Evolutionary conservation across 2,329 filamentous ascomycete genomes (phyloP).

Genomic region (Alternaria gaisen): DNA sequence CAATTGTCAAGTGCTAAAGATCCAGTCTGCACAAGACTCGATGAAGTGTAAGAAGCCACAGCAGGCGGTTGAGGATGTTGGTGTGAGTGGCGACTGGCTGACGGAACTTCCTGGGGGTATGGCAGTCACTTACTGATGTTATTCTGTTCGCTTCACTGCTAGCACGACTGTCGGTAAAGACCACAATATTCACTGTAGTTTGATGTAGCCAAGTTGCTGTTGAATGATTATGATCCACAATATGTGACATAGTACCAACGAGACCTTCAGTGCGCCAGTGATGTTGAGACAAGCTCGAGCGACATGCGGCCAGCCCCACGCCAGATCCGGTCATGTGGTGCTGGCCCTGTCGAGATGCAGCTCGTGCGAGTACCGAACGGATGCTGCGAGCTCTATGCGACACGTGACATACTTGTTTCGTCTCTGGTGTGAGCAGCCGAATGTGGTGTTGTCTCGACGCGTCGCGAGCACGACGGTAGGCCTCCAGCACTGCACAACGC

Average conservation of each 20-base stretch:
- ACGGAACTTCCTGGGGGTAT: slow-evolving; percentile 42
- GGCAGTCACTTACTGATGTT: slow-evolving; percentile 25
- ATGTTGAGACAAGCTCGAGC: slow-evolving; percentile 10
- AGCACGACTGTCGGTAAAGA: neutral
- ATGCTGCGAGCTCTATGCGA: neutral
- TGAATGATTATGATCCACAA: neutral
- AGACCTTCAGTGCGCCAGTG: neutral
- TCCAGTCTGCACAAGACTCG: slow-evolving; percentile 38
- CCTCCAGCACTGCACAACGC: neutral
- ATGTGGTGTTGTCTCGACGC: neutral
- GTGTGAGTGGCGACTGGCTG: slow-evolving; percentile 36
- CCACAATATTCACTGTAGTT: rapidly evolving
- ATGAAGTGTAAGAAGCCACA: slow-evolving; percentile 49
- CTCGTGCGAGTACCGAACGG: neutral
- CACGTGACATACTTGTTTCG: neutral
- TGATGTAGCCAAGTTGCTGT: neutral
- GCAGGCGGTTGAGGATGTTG: slow-evolving; percentile 59
- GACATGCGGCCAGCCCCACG: neutral
- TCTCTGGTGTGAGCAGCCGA: neutral
- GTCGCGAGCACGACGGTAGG: neutral
- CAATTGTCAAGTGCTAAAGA: slow-evolving; percentile 41
- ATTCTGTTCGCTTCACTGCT: neutral
- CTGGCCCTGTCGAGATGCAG: neutral
- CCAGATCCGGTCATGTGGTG: neutral
- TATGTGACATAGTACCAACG: neutral